Percentiles rank a stretch among this genome's conserved stretches.
Conservation (phyloP, 148 eudicot genomes). For the Amaranthus cruentus region DNA sequence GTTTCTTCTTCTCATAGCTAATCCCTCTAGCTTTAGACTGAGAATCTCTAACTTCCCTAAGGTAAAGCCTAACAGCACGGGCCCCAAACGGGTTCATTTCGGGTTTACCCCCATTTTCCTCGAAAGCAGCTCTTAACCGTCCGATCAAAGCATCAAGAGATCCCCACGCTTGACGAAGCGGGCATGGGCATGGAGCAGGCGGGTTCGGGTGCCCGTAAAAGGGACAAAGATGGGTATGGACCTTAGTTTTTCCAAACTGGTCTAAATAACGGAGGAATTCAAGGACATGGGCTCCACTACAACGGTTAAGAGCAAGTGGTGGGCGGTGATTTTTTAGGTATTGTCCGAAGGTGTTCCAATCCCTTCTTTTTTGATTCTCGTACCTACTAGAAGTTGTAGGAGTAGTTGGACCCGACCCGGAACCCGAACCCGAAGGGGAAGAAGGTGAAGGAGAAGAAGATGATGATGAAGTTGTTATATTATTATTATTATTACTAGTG, state of each 20-base stretch:
- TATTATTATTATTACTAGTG: too few species aligned
- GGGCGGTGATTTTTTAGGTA: conserved; percentile 53
- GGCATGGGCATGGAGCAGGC: conserved; percentile 56
- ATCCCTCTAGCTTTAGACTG: conserved; percentile 60
- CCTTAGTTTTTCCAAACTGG: conserved; percentile 58
- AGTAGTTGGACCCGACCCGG: conserved; percentile 2
- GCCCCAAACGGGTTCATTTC: conserved; percentile 58
- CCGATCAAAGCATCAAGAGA: conserved; percentile 54
- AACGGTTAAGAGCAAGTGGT: conserved; percentile 36
- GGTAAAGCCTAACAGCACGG: conserved; percentile 49
- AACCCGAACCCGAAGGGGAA: too few species aligned
- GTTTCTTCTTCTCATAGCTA: conserved; percentile 59
- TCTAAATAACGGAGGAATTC: conserved; percentile 55
- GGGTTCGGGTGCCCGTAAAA: conserved; percentile 57
- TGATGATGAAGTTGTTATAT: too few species aligned
- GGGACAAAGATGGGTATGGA: conserved; percentile 49
- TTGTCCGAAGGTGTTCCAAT: conserved; percentile 58
- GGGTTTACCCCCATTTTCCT: conserved; percentile 51
- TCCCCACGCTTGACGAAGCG: conserved; percentile 61
- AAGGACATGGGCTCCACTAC: conserved; percentile 57
- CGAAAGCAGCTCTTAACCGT: conserved; percentile 53
- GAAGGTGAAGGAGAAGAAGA: too few species aligned
- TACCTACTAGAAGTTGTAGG: conserved; percentile 28
- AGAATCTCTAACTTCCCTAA: conserved; percentile 49
- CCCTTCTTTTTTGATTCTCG: conserved; percentile 53